Evolutionary conservation across 2,329 filamentous ascomycete genomes (phyloP).

Genomic region (Venturiaceae sp.): DNA sequence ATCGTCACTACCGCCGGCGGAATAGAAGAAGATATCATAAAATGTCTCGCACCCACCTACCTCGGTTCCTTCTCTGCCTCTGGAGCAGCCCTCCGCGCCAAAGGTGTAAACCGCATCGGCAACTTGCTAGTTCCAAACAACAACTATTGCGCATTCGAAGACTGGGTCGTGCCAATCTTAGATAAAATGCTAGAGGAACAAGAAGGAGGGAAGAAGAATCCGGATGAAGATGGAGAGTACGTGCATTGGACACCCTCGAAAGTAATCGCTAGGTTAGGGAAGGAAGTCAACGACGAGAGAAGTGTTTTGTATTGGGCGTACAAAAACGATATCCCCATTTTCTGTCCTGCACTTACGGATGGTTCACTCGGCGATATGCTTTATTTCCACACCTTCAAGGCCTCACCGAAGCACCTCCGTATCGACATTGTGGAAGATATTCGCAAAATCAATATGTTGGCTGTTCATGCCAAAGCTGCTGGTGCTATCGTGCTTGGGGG

Average conservation of each 20-base stretch:
- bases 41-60: conserved; percentile 90
- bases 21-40: conserved; percentile 96
- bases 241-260: conserved; percentile 91
- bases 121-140: conserved; percentile 93
- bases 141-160: conserved; percentile 96
- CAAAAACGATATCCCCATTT: conserved; percentile 93
- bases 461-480: conserved; percentile 74
- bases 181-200: conserved; percentile 91
- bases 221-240: conserved; percentile 42
- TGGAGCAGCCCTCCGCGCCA: conserved; percentile 68
- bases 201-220: conserved; percentile 48
- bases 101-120: conserved; percentile 90
- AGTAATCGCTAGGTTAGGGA: conserved; percentile 79
- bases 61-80: conserved; percentile 73
- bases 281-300: conserved; percentile 85
- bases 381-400: conserved; percentile 94
- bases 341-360: conserved; percentile 92
- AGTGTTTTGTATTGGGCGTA: conserved; percentile 97
- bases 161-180: conserved; percentile 95
- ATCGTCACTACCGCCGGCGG: conserved; percentile 95
- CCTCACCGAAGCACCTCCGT: conserved; percentile 69
- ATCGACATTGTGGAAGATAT: conserved; percentile 94
- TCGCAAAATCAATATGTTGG: conserved; percentile 81
- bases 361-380: conserved; percentile 96
- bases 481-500: conserved; percentile 96